A percentile compares a stretch with the other conserved stretches of the same genome.
Evolutionary conservation across 495 filamentous ascomycete genomes (phyloP).

Genomic region (Tetracladium setigerum): DNA sequence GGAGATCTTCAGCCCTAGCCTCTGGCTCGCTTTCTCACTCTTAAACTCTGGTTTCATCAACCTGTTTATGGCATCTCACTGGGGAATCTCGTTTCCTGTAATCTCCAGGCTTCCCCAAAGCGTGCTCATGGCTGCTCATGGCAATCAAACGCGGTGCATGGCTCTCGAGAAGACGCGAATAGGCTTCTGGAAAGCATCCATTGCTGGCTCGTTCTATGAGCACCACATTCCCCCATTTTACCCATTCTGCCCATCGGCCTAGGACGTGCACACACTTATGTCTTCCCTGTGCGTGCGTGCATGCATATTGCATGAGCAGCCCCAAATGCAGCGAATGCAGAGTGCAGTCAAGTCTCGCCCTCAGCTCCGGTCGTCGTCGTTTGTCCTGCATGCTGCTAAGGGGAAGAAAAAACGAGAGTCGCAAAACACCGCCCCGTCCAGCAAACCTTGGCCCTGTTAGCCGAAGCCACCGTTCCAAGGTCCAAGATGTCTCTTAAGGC

Average conservation of each 20-base stretch:
- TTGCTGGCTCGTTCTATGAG: slow-evolving; percentile 1
- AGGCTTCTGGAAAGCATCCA: slow-evolving; percentile 7
- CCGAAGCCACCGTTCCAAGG: background rate
- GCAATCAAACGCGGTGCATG: slow-evolving; percentile 13
- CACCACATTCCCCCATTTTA: background rate
- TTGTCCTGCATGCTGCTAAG: background rate
- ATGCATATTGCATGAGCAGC: no score
- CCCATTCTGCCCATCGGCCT: background rate
- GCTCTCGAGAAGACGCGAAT: slow-evolving; percentile 11
- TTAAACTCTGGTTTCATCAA: slow-evolving; percentile 4
- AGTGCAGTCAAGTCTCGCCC: background rate
- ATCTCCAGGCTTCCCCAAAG: slow-evolving; percentile 8
- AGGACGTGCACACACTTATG: background rate
- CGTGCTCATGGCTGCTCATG: no score
- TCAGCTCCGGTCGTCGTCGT: background rate
- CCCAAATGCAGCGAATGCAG: no score
- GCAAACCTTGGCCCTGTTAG: background rate
- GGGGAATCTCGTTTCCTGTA: slow-evolving; percentile 12
- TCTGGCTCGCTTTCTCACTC: slow-evolving; percentile 1
- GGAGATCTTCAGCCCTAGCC: slow-evolving; percentile 10
- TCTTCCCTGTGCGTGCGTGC: no score
- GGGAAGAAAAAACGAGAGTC: no score
- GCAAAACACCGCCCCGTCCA: background rate
- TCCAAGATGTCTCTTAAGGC: slow-evolving; percentile 1
- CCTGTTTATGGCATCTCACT: slow-evolving; percentile 12